Conservation (phyloP, 208 protist species). For the Leishmania amazonensis region DNA sequence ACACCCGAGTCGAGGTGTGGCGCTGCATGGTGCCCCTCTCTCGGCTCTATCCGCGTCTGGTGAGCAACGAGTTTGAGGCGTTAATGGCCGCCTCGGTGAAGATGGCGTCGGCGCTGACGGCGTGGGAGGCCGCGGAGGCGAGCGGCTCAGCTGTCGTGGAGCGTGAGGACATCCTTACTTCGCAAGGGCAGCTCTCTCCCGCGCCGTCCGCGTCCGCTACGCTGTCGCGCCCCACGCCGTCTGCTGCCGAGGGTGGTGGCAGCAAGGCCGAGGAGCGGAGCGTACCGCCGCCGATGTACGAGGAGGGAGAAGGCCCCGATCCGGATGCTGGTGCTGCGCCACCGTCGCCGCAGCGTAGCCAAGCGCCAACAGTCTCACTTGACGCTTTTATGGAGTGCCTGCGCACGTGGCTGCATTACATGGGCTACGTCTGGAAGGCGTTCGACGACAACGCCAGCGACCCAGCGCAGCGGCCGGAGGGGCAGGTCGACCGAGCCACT, state of each 20-base stretch:
- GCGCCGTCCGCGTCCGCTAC: conserved; percentile 1
- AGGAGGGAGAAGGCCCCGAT: background rate
- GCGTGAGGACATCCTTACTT: background rate
- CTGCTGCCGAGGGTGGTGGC: background rate
- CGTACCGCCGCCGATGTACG: background rate
- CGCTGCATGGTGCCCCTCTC: conserved; percentile 72
- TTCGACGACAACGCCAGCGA: conserved; percentile 82
- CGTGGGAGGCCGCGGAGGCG: conserved; percentile 25
- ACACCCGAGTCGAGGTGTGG: conserved; percentile 67
- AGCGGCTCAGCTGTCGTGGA: background rate
- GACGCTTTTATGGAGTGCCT: conserved; percentile 69
- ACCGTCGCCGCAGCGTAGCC: background rate
- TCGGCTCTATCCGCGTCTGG: conserved; percentile 59
- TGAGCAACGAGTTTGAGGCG: conserved; percentile 53
- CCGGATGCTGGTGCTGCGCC: background rate
- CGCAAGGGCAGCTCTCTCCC: conserved; percentile 1
- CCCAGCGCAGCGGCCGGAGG: conserved; percentile 44
- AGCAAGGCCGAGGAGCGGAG: background rate
- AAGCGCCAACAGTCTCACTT: background rate
- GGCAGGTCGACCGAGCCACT: conserved; percentile 44
- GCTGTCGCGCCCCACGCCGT: background rate
- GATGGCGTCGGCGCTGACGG: conserved; percentile 33
- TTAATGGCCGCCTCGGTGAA: conserved; percentile 44
- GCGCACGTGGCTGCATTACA: conserved; percentile 79
- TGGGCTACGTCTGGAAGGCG: conserved; percentile 81